Percentiles rank a stretch among this genome's conserved stretches.
Evolutionary conservation across 805 yeast species (phyloP).

Genomic region (Wickerhamia fluorescens): DNA sequence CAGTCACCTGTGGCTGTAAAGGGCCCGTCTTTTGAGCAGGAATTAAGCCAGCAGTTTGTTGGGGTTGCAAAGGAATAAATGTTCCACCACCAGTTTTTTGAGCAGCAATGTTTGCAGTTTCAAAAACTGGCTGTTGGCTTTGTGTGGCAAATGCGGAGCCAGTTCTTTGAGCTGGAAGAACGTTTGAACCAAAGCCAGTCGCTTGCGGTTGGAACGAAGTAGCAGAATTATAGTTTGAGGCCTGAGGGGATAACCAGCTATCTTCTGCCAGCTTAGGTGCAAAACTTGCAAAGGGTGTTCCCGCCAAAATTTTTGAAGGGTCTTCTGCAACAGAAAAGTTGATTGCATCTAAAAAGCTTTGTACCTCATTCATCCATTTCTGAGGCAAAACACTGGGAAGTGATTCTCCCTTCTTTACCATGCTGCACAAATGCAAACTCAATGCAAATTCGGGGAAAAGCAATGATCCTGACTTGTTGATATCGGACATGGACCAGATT

Average conservation of each 20-base stretch:
- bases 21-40: conserved; percentile 40
- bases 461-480: conserved; percentile 76
- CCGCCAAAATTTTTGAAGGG: conserved; percentile 30
- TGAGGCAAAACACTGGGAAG: conserved; percentile 70
- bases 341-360: conserved; percentile 84
- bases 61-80: conserved; percentile 48
- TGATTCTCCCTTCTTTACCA: conserved; percentile 69
- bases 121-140: conserved; percentile 3
- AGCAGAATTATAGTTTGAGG: conserved; percentile 21
- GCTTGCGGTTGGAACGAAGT: conserved; percentile 34
- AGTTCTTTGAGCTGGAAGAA: conserved; percentile 7
- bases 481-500: conserved; percentile 89
- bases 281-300: conserved; percentile 35
- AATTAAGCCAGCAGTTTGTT: conserved; percentile 61
- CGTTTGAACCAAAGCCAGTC: conserved; percentile 20
- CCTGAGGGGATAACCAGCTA: conserved; percentile 28
- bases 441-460: conserved; percentile 92
- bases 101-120: conserved; percentile 18
- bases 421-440: conserved; percentile 80
- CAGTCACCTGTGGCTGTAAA: conserved; percentile 16
- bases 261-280: conserved; percentile 8
- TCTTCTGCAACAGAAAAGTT: conserved; percentile 69
- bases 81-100: conserved; percentile 43
- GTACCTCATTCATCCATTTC: conserved; percentile 73
- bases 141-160: conserved; percentile 5